phyloP scores from a whole-genome alignment of 2,329 filamentous ascomycete genomes.

The Akanthomyces muscarius region DNA sequence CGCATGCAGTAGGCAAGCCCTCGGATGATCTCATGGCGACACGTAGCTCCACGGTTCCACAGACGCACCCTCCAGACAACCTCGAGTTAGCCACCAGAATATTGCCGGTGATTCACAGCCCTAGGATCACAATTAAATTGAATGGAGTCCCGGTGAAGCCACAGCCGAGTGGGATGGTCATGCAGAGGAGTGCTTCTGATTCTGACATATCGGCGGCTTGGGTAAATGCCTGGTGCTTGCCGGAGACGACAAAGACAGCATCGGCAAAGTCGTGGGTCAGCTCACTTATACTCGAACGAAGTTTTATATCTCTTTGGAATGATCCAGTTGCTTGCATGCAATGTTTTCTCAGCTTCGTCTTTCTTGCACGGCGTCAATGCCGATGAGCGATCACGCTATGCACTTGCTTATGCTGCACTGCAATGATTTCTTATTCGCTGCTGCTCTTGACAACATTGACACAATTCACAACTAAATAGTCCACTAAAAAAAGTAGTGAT shows the following conservation, averaged over 20 bases:
- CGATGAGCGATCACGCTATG: conserved; percentile 19
- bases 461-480: too few species aligned
- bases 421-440: neutral
- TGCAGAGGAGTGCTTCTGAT: conserved; percentile 14
- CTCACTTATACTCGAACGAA: conserved; percentile 3
- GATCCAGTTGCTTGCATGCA: conserved; percentile 16
- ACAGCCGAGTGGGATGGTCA: too few species aligned
- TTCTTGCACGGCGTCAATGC: conserved; percentile 17
- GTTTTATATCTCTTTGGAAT: conserved; percentile 18
- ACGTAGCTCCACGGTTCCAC: conserved; percentile 21
- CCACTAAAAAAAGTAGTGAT: neutral
- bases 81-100: neutral
- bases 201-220: conserved; percentile 20
- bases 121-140: neutral
- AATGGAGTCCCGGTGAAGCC: too few species aligned
- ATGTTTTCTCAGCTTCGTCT: conserved; percentile 19
- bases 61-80: conserved; percentile 19
- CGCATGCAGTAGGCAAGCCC: conserved; percentile 18
- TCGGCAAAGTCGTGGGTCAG: conserved; percentile 19
- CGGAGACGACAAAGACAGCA: conserved; percentile 20
- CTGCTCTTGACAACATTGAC: neutral
- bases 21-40: conserved; percentile 18
- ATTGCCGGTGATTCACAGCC: too few species aligned
- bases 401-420: conserved; percentile 20
- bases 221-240: conserved; percentile 18